Evolutionary conservation across 108 stramenopile species (phyloP).

Genomic region (Skeletonema menzelii): DNA sequence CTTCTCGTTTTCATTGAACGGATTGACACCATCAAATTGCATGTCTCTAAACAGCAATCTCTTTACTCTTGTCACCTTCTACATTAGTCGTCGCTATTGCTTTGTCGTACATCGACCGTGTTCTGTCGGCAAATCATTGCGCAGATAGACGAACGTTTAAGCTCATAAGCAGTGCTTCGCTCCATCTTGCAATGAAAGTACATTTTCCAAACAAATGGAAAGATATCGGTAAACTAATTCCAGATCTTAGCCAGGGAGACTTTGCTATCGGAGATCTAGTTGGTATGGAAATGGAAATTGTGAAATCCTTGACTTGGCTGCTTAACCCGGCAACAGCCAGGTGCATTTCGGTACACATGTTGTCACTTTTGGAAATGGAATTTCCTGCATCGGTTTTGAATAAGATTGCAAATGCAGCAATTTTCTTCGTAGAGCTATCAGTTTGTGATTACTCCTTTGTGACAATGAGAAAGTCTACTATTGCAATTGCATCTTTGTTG

Average conservation of each 20-base stretch:
- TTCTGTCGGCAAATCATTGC: slow-evolving; percentile 29
- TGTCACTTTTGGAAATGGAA: slow-evolving; percentile 25
- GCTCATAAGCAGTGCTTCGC: slow-evolving; percentile 71
- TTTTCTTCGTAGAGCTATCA: slow-evolving; percentile 69
- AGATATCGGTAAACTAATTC: slow-evolving; percentile 55
- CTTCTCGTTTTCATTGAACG: slow-evolving; percentile 35
- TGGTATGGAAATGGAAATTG: slow-evolving; percentile 66
- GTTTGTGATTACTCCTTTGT: slow-evolving; percentile 73
- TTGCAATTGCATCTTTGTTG: slow-evolving; percentile 65
- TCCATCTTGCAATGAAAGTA: slow-evolving; percentile 83
- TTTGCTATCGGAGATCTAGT: slow-evolving; percentile 60
- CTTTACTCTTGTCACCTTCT: not conserved
- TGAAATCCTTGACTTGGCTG: slow-evolving; percentile 66
- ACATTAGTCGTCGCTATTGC: slow-evolving; percentile 42
- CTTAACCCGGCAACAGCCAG: slow-evolving; percentile 71
- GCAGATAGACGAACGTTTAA: slow-evolving; percentile 73
- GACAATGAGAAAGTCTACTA: slow-evolving; percentile 29
- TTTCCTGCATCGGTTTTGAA: slow-evolving; percentile 11
- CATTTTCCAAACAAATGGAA: slow-evolving; percentile 51
- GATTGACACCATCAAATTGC: not conserved
- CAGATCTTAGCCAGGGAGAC: slow-evolving; percentile 76
- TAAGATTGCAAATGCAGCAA: slow-evolving; percentile 25
- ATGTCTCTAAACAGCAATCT: not conserved
- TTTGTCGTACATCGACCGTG: slow-evolving; percentile 50
- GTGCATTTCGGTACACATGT: slow-evolving; percentile 28